Evolutionary conservation across 1,284 basidiomycete genomes (phyloP).

Genomic region (Rugosomyces carneus): DNA sequence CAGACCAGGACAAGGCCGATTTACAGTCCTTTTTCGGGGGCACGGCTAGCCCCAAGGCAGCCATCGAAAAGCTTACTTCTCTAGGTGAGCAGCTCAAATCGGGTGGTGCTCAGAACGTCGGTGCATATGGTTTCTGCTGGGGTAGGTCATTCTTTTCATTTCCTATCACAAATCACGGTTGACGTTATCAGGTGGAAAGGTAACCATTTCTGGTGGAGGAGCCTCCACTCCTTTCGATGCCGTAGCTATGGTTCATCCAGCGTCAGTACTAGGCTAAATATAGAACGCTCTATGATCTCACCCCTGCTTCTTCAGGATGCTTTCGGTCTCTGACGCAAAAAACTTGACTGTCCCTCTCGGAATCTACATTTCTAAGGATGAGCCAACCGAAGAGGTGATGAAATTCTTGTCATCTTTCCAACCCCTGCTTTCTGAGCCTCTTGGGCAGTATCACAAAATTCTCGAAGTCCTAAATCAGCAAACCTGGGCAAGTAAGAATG

Average conservation of each 20-base stretch:
- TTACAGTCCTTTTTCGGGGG: constrained; percentile 52
- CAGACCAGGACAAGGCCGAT: constrained; percentile 41
- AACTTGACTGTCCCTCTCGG: constrained; percentile 51
- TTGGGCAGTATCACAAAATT: constrained; percentile 44
- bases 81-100: constrained; percentile 42
- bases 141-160: constrained; percentile 26
- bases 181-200: constrained; percentile 41
- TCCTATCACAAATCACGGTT: neutral
- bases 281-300: constrained; percentile 16
- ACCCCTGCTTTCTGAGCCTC: neutral
- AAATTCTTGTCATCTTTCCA: neutral
- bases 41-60: constrained; percentile 38
- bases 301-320: constrained; percentile 36
- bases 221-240: constrained; percentile 40
- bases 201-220: constrained; percentile 33
- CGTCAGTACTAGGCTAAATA: constrained; percentile 25
- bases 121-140: constrained; percentile 57
- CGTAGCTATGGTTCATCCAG: constrained; percentile 49
- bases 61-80: constrained; percentile 39
- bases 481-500: constrained; percentile 47
- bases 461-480: constrained; percentile 44
- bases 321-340: constrained; percentile 46
- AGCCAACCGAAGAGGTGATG: constrained; percentile 48
- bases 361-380: constrained; percentile 58
- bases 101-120: constrained; percentile 42